Evolutionary conservation across 2,329 filamentous ascomycete genomes (phyloP).

Genomic region (Ophiostoma australiae): DNA sequence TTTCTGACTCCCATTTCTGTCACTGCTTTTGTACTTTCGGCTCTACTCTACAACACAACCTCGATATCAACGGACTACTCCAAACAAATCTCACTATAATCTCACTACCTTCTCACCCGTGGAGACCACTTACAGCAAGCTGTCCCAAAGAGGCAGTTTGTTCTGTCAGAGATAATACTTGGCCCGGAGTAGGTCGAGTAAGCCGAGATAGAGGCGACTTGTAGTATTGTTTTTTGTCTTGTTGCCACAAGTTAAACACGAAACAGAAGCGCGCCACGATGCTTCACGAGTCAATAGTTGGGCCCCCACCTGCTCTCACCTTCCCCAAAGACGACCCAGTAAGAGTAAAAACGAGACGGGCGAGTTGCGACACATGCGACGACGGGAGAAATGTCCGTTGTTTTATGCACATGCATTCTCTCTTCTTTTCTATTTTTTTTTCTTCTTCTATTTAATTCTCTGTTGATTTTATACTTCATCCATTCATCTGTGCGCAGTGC

Average conservation of each 20-base stretch:
- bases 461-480: neutral
- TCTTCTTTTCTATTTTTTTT: no score
- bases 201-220: neutral
- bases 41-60: no score
- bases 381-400: neutral
- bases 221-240: neutral
- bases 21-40: no score
- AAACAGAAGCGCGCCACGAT: no score
- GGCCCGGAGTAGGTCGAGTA: neutral
- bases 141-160: slow-evolving; percentile 6
- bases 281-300: neutral
- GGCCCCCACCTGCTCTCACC: neutral
- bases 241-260: neutral
- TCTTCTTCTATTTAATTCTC: no score
- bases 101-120: neutral
- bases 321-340: neutral
- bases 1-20: no score
- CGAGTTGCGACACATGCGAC: neutral
- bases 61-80: neutral
- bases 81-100: neutral
- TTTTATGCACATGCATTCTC: neutral
- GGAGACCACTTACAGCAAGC: neutral
- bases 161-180: neutral
- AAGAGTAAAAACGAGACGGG: no score
- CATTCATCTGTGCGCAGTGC: neutral